Percentiles rank a stretch among this genome's conserved stretches.
Conservation (phyloP, 345 rosid species). For the Rhodamnia argentea region DNA sequence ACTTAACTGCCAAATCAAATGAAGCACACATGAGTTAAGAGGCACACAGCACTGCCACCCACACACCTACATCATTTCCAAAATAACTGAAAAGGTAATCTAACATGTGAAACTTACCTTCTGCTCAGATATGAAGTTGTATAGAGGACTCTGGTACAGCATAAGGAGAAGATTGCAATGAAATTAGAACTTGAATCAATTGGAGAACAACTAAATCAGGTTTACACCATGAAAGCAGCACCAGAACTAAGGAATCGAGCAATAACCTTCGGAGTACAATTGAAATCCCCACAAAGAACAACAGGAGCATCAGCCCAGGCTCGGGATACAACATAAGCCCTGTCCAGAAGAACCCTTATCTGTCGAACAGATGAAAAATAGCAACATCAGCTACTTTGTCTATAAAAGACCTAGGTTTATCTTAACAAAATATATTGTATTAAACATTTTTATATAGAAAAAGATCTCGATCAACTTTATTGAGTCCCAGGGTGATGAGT, state of each 20-base stretch:
- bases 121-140: conserved; percentile 73
- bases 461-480: not conserved
- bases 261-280: conserved; percentile 87
- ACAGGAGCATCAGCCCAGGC: conserved; percentile 81
- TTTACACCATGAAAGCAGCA: not conserved
- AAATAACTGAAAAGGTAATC: not conserved
- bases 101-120: conserved; percentile 41
- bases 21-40: not conserved
- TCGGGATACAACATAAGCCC: conserved; percentile 67
- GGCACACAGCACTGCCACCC: not conserved
- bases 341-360: conserved; percentile 73
- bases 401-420: not conserved
- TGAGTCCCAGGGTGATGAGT: not conserved
- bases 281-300: conserved; percentile 93
- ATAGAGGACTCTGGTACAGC: conserved; percentile 67
- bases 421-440: not conserved
- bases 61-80: not conserved
- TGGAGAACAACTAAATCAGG: not conserved
- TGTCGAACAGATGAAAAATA: conserved; percentile 17
- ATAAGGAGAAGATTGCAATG: conserved; percentile 9
- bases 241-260: not conserved
- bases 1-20: conserved; percentile 43
- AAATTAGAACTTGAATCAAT: not conserved
- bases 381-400: not conserved
- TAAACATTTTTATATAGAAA: not conserved